Conservation (phyloP, 306 rosid species). For the Cucurbita ficifolia region DNA sequence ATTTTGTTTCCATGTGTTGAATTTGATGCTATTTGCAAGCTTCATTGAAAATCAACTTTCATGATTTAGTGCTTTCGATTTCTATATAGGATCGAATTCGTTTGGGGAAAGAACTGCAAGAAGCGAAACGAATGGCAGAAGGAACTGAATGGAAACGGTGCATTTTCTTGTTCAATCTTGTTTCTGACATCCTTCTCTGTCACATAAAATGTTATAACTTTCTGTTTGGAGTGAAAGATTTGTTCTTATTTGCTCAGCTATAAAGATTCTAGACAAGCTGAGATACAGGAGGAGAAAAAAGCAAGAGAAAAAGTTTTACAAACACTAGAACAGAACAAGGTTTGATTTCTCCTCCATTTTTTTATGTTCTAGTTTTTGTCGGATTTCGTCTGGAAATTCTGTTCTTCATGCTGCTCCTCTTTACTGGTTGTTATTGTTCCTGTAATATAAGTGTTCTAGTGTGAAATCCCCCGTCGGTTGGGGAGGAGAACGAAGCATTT, state of each 20-base stretch:
- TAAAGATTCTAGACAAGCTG: constrained; percentile 31
- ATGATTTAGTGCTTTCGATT: constrained; percentile 9
- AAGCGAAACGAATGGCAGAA: constrained; percentile 40
- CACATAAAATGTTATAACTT: background rate
- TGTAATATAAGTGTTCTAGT: background rate
- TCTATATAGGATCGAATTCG: constrained; percentile 53
- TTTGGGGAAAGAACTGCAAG: constrained; percentile 41
- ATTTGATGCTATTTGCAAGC: background rate
- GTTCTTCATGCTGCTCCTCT: background rate
- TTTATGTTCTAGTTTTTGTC: too few relatives aligned
- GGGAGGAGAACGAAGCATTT: too few relatives aligned
- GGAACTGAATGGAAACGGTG: constrained; percentile 64
- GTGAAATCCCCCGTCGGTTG: too few relatives aligned
- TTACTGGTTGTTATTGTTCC: background rate
- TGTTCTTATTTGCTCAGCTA: constrained; percentile 21
- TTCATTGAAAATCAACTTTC: background rate
- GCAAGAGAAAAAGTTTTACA: constrained; percentile 41
- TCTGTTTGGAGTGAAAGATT: background rate
- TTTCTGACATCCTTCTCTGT: background rate
- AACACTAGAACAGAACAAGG: constrained; percentile 82
- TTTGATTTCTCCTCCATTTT: constrained; percentile 4
- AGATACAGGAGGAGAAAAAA: constrained; percentile 62
- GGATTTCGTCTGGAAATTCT: background rate
- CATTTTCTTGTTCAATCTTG: background rate
- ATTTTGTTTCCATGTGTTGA: background rate